Evolutionary conservation across 2,329 filamentous ascomycete species (phyloP), one percentile per base, ranked within the genome.

Genomic region (Chaetomium olivaceum): DNA sequence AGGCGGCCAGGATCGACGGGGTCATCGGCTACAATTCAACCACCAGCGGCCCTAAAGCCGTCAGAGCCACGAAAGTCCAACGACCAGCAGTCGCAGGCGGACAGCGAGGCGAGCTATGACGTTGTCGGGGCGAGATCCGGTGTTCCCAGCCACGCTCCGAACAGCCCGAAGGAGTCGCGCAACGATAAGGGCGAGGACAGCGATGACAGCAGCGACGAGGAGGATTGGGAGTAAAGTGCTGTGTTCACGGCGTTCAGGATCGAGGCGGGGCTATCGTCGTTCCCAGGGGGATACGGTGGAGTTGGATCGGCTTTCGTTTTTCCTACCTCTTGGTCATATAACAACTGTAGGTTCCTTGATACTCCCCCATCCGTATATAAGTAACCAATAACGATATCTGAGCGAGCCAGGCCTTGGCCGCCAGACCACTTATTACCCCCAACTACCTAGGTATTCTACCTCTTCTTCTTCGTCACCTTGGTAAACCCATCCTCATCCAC

Each of bases 91-190:
- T 96, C 91, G 29, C 91, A 95, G 71, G 88, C 93, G 8, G 95
- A 95, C 73, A 97, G 94, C 76, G 95, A 99, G 73, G 92, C 92
- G 21, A 97, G 93, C 80, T 99, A 99, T 77, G 95, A 99, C 76
- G 85, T 99, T 39, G 92, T 99, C 55, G 90, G 91, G 8, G 89
- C 89, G 6, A 82, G 87, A 55, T 93, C 91, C 60, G 91, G 91
- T 58, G 86, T 87, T 54, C 87, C 89, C 46, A 97, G 91, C 76
- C 90, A 91, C 70, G 89, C 92, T 21, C 90, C 92, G 27, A 86
- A 79, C 75, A 88, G 86, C 74, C 87, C 87, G 29, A 87, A 86
- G 75, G 85, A 85, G 39, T 73, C 79, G 21, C 80, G 80, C 68
- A 85, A 84, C 76, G 58, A 19, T 27, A 50, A 61, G 31, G 75